These are phyloP conservation scores for Knufia petricola DNA, from an alignment of 2,329 filamentous ascomycete genomes.

Conservation along the genomic window DNA sequence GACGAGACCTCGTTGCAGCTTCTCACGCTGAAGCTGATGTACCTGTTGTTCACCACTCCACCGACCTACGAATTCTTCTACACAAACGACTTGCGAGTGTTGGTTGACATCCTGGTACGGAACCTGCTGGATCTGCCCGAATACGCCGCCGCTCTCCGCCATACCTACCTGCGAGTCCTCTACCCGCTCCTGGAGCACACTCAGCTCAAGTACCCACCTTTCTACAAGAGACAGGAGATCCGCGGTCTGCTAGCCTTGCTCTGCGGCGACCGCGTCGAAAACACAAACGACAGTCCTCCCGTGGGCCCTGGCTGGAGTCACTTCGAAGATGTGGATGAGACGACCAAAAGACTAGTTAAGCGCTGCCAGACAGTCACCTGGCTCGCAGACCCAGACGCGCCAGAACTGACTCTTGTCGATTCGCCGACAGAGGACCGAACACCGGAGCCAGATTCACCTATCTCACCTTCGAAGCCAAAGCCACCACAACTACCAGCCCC, in stretches of 20 bases:
- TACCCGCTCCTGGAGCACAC: constrained; percentile 87
- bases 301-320: constrained; percentile 29
- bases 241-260: constrained; percentile 65
- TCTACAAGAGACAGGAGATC: constrained; percentile 88
- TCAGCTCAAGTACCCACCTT: constrained; percentile 72
- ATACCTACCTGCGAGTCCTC: constrained; percentile 89
- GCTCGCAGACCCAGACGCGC: constrained; percentile 30
- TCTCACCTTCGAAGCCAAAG: constrained; percentile 16
- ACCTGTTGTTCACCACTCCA: constrained; percentile 85
- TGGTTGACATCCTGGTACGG: constrained; percentile 90
- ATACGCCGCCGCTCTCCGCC: constrained; percentile 62
- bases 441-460: constrained; percentile 16
- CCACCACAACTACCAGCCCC: constrained; percentile 41
- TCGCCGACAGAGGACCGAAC: constrained; percentile 16
- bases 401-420: constrained; percentile 22
- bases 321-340: constrained; percentile 43
- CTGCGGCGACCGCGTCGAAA: constrained; percentile 56
- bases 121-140: constrained; percentile 93
- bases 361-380: constrained; percentile 40
- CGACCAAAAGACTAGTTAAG: constrained; percentile 38
- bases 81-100: constrained; percentile 87
- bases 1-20: constrained; percentile 86
- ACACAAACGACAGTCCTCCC: constrained; percentile 31
- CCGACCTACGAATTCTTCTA: constrained; percentile 97
- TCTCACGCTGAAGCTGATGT: constrained; percentile 90